Percentiles rank a stretch among this genome's conserved stretches.
These are phyloP conservation scores for Scheffersomyces stipitis DNA, from an alignment of 805 yeast species.

Conservation along the genomic window DNA sequence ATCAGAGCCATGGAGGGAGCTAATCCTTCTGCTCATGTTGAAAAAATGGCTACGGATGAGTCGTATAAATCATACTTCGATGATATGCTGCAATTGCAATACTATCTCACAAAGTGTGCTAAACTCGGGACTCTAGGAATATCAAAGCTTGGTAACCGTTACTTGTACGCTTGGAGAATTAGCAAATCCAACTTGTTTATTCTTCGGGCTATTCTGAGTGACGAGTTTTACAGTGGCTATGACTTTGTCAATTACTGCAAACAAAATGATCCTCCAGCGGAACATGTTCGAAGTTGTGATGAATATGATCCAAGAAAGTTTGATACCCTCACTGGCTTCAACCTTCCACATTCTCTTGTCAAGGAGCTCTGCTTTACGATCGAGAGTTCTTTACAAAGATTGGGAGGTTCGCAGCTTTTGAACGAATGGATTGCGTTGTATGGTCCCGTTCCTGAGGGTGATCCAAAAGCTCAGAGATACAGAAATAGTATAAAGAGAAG, in stretches of 20 bases:
- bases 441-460: not conserved
- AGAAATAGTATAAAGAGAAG: too few species aligned
- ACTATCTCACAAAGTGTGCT: not conserved
- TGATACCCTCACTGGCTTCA: not conserved
- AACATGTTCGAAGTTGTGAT: not conserved
- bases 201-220: slow-evolving; percentile 7
- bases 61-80: slow-evolving; percentile 4
- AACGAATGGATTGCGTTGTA: not conserved
- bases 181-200: slow-evolving; percentile 14
- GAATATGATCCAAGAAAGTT: not conserved
- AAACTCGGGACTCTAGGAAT: slow-evolving; percentile 12
- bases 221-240: slow-evolving; percentile 8
- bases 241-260: not conserved
- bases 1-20: slow-evolving; percentile 5
- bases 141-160: slow-evolving; percentile 12
- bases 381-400: not conserved
- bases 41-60: slow-evolving; percentile 5
- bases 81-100: slow-evolving; percentile 1
- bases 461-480: too few species aligned
- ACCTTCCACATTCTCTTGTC: slow-evolving; percentile 5
- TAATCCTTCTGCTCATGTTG: slow-evolving; percentile 5
- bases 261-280: not conserved
- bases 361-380: slow-evolving; percentile 4
- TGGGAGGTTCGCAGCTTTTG: not conserved
- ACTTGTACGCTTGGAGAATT: slow-evolving; percentile 19